Evolutionary conservation across 163 green algal genomes (phyloP), one percentile per base, ranked within the genome.

Genomic region (Picocystis sp.): DNA sequence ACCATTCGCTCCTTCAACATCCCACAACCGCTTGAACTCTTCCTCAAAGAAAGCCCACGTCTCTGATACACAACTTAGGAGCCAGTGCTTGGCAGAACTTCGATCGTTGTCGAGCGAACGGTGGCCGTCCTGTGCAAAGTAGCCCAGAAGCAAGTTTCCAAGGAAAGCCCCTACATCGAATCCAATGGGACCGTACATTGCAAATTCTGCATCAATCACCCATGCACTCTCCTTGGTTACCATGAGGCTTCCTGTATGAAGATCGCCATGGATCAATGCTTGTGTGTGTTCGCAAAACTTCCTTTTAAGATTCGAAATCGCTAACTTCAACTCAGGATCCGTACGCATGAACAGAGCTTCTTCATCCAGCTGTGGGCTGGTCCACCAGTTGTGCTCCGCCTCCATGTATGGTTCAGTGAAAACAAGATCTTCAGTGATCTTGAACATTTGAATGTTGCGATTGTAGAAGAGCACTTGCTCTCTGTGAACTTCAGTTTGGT

Each of bases 151-250:
- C 52, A 97, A 66, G 63, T 98, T 92, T 23, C 66, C 81, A 3
- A 96, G 65, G 62, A 95, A 82, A 72, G 94, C 94, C 62, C 74
- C 86, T 6, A 94, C 66, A 54, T 98, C 90, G 66, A 98, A 98
- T 1, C 72, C 88, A 38, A 97, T 92, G 52, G 90, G 90, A 0
- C 89, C 89, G 48, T 84, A 83, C 65, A 83, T 93, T 1, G 82
- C 86, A 80, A 98, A 98, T 80, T 98, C 89, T 1, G 83, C 70
- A 66, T 96, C 87, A 47, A 95, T 93, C 12, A 83, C 44, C 44
- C 44, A 50, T 3, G 64, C 77, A 24, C 51, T 59, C 43, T 58
- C 48, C 45, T 59, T 11, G 1, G 75, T 87, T 29, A 78, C 74
- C 84, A 95, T 94, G 47, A 93, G 61, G 49, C 66, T 83, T 12